Percentiles rank a stretch among this genome's conserved stretches.
Conservation (phyloP, 164 flowering plant genomes). For the Aristolochia californica region DNA sequence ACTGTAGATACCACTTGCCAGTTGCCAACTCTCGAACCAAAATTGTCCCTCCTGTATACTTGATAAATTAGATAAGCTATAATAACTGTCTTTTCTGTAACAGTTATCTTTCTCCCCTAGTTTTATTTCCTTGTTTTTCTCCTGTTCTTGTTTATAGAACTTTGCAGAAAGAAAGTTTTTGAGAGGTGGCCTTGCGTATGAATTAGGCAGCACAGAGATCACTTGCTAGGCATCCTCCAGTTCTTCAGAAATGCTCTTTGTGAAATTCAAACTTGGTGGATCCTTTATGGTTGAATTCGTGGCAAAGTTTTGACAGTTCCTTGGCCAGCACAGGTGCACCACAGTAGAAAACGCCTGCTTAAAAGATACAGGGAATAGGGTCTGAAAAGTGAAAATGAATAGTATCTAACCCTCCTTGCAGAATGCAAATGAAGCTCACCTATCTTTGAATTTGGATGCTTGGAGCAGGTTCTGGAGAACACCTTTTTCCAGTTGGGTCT, state of each 20-base stretch:
- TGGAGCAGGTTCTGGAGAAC: conserved; percentile 48
- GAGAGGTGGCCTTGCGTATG: background rate
- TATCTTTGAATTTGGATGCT: conserved; percentile 63
- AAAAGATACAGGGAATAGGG: background rate
- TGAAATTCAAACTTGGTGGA: conserved; percentile 78
- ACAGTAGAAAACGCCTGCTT: conserved; percentile 84
- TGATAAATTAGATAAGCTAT: no score
- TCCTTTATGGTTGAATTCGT: conserved; percentile 71
- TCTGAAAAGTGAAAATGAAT: background rate
- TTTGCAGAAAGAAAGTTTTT: background rate
- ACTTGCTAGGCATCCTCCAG: background rate
- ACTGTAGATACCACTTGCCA: no score
- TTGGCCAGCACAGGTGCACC: conserved; percentile 73
- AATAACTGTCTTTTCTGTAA: no score
- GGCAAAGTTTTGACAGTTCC: conserved; percentile 64
- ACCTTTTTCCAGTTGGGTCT: conserved; percentile 91
- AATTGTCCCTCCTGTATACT: no score
- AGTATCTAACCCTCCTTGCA: background rate
- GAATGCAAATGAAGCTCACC: conserved; percentile 34
- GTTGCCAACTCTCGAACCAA: no score
- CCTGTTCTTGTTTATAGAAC: no score
- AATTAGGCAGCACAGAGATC: no score
- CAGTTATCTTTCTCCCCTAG: no score
- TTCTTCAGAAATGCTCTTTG: conserved; percentile 65
- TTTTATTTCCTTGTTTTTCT: no score